Conservation (phyloP, 768 basidiomycete species). For the Amanita phalloides region DNA sequence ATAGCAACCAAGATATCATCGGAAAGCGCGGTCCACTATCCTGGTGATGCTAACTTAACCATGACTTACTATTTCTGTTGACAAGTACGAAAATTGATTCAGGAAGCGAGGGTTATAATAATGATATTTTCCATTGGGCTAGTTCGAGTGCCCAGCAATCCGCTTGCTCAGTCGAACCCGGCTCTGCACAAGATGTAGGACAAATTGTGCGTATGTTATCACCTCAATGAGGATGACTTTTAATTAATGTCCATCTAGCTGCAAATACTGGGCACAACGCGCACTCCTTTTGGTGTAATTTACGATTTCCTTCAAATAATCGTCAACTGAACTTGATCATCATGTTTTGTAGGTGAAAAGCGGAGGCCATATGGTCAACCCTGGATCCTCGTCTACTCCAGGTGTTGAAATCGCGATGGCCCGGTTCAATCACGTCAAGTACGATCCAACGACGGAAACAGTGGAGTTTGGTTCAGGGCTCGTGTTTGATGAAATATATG, state of each 20-base stretch:
- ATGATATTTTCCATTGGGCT: slow-evolving; percentile 1
- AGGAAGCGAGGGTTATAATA: neutral
- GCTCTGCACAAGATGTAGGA: slow-evolving; percentile 2
- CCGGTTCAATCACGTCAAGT: slow-evolving; percentile 24
- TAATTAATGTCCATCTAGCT: neutral
- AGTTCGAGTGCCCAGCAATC: slow-evolving; percentile 1
- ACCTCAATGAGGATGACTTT: too few species aligned
- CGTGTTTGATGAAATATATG: slow-evolving; percentile 43
- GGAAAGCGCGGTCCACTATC: neutral
- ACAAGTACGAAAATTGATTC: too few species aligned
- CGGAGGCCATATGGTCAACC: slow-evolving; percentile 35
- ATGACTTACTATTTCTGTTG: neutral
- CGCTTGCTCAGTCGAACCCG: slow-evolving; percentile 3
- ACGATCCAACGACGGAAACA: slow-evolving; percentile 18
- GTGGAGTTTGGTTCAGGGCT: slow-evolving; percentile 22
- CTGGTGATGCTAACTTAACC: neutral
- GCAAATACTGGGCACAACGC: neutral
- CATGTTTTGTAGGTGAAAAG: slow-evolving; percentile 29
- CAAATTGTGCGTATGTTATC: neutral
- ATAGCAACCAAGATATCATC: neutral
- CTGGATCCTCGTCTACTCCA: slow-evolving; percentile 36
- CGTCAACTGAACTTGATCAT: neutral
- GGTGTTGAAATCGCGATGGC: slow-evolving; percentile 39
- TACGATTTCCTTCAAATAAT: neutral
- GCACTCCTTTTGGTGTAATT: neutral